Conservation (phyloP, 2,329 filamentous ascomycete genomes). For the Zymoseptoria crescenta region DNA sequence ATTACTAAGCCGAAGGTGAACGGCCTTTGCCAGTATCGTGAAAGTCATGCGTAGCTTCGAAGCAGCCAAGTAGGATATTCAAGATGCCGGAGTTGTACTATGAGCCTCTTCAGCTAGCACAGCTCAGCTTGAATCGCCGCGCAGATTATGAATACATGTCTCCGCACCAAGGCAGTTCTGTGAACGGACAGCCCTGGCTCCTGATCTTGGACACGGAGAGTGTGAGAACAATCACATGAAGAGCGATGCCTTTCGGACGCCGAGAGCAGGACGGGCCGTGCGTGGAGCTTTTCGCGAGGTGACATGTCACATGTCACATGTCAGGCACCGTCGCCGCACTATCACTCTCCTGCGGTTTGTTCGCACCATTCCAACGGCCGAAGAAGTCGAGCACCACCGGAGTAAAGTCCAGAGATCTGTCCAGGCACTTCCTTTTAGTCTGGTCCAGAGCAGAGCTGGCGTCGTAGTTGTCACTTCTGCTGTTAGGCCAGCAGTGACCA, state of each 20-base stretch:
- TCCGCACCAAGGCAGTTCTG: too few species aligned
- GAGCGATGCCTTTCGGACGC: not conserved
- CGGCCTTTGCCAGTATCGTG: too few species aligned
- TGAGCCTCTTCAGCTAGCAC: too few species aligned
- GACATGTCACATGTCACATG: not conserved
- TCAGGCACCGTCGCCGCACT: not conserved
- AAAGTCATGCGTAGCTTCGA: too few species aligned
- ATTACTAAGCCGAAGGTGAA: too few species aligned
- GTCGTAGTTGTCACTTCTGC: constrained; percentile 17
- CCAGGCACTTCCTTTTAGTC: constrained; percentile 7
- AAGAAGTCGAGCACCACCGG: constrained; percentile 23
- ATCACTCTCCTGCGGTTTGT: not conserved
- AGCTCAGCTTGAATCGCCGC: too few species aligned
- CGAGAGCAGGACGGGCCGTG: not conserved
- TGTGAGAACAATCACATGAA: not conserved
- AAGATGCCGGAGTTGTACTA: too few species aligned
- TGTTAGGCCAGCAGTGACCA: constrained; percentile 36
- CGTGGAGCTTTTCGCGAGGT: not conserved
- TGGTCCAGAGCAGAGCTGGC: constrained; percentile 9
- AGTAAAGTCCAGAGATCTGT: constrained; percentile 20
- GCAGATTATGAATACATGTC: too few species aligned
- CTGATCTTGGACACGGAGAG: too few species aligned
- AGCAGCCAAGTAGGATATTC: too few species aligned
- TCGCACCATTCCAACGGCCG: constrained; percentile 14
- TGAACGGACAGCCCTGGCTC: too few species aligned